Evolutionary conservation across 192 early-diverging fungal genomes (phyloP), one percentile per base, ranked within the genome.

Genomic region (Rhizophlyctis rosea): DNA sequence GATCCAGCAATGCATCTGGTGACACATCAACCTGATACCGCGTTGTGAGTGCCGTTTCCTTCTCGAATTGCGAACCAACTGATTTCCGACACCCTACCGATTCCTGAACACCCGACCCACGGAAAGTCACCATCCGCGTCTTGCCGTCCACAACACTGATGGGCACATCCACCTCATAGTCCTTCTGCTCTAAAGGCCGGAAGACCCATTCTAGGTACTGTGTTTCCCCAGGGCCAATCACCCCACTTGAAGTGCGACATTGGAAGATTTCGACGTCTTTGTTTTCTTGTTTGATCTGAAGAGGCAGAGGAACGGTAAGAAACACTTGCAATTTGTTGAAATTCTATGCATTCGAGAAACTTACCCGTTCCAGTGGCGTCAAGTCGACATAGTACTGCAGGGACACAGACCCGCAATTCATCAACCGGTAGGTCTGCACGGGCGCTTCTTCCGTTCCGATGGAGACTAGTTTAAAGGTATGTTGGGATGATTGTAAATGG

Each of bases 181-280:
- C 64, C 55, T 74, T 72, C 2, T 28, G 62, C 53, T 84, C 82
- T 0, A 83, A 56, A 4, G 82, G 82, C 25, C 67, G 27, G 56
- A 84, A 84, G 5, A 81, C 59, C 77, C 79, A 84, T 25, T 80
- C 67, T 18, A 82, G 59, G 30, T 65, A 65, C 50, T 64, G 73
- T 4, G 68, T 65, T 3, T 50, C 64, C 0, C 77, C 77, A 7
- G 82, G 72, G 13, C 44, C 13, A 25, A 84, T 76, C 1, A 44
- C 60, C 1, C 82, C 82, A 4, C 34, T 24, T 25, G 62, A 28
- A 33, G 59, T 69, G 9, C 49, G 47, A 51, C 80, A 84, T 24
- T 60, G 5, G 33, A 84, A 68, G 23, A 84, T 70, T 3, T 57
- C 57, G 57, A 80, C 75, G 35, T 69, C 53, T 57, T 68, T 36